phyloP scores from a whole-genome alignment of 2,329 filamentous ascomycete species.

The Alternaria novae-zelandiae region DNA sequence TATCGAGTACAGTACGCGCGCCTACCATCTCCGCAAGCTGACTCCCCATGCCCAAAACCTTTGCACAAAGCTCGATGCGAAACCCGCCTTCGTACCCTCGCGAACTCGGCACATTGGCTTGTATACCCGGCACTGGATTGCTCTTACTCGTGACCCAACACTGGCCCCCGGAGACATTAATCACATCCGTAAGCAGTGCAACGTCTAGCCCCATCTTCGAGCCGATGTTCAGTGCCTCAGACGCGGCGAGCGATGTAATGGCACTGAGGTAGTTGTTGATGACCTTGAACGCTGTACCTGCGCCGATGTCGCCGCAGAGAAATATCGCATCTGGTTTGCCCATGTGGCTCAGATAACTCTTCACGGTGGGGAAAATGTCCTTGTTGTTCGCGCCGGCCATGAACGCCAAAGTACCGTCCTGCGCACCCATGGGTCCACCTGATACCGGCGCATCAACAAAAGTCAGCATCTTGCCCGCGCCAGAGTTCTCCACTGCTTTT shows the following conservation, averaged over 20 bases:
- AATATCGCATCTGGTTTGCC: conserved; percentile 73
- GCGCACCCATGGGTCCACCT: conserved; percentile 87
- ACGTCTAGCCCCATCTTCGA: conserved; percentile 65
- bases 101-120: conserved; percentile 47
- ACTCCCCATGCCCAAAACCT: conserved; percentile 45
- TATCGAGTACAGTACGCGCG: conserved; percentile 40
- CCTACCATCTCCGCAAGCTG: conserved; percentile 45
- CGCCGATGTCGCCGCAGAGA: conserved; percentile 81
- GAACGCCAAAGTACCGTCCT: conserved; percentile 85
- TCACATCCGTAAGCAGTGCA: conserved; percentile 75
- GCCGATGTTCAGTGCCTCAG: conserved; percentile 69
- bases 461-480: conserved; percentile 63
- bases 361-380: conserved; percentile 60
- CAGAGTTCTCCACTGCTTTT: conserved; percentile 62
- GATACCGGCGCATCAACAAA: conserved; percentile 97
- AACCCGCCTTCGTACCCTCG: conserved; percentile 50
- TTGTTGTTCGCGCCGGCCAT: conserved; percentile 76
- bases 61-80: conserved; percentile 42
- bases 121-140: conserved; percentile 75
- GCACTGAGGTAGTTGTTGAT: conserved; percentile 96
- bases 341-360: conserved; percentile 76
- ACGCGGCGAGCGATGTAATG: conserved; percentile 80
- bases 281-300: conserved; percentile 86
- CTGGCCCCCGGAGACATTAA: conserved; percentile 86
- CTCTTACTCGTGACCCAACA: conserved; percentile 96